Conservation (phyloP, 2,329 filamentous ascomycete species). For the Metarhizium sp. region DNA sequence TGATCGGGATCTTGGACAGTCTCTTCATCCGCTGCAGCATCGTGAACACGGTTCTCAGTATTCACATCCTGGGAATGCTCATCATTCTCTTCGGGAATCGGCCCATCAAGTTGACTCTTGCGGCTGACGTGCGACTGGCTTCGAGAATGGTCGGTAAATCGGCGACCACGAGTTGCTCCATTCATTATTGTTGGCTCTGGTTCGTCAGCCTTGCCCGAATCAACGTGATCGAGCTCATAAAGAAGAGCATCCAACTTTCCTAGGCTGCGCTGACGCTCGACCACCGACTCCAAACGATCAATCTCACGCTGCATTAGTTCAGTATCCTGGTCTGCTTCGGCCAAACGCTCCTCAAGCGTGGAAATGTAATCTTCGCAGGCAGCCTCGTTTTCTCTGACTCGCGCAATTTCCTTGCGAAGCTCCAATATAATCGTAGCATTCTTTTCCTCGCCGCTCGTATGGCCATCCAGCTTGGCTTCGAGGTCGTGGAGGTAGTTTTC, state of each 20-base stretch:
- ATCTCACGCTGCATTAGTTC: constrained; percentile 97
- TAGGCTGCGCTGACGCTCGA: constrained; percentile 89
- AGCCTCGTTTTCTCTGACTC: constrained; percentile 81
- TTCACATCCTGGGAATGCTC: constrained; percentile 38
- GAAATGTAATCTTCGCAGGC: constrained; percentile 95
- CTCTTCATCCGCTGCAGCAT: background rate
- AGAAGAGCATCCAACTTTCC: constrained; percentile 90
- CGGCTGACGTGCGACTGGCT: constrained; percentile 46
- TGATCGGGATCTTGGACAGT: background rate
- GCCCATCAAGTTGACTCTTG: constrained; percentile 42
- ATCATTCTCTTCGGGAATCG: constrained; percentile 45
- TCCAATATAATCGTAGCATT: constrained; percentile 78
- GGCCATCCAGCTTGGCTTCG: constrained; percentile 81
- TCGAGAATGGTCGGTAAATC: constrained; percentile 40
- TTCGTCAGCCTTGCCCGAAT: constrained; percentile 41
- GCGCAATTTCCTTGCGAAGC: constrained; percentile 81
- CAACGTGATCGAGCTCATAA: constrained; percentile 76
- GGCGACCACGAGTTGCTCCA: constrained; percentile 32
- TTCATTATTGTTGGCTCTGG: constrained; percentile 16
- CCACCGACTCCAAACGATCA: constrained; percentile 84
- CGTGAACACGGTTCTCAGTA: constrained; percentile 34
- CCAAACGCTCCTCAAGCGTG: constrained; percentile 86
- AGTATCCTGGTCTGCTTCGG: constrained; percentile 90
- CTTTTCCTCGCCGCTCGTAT: constrained; percentile 86
- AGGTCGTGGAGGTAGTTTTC: constrained; percentile 90